Conservation (phyloP, 2,329 filamentous ascomycete genomes). For the Botrytis aclada region DNA sequence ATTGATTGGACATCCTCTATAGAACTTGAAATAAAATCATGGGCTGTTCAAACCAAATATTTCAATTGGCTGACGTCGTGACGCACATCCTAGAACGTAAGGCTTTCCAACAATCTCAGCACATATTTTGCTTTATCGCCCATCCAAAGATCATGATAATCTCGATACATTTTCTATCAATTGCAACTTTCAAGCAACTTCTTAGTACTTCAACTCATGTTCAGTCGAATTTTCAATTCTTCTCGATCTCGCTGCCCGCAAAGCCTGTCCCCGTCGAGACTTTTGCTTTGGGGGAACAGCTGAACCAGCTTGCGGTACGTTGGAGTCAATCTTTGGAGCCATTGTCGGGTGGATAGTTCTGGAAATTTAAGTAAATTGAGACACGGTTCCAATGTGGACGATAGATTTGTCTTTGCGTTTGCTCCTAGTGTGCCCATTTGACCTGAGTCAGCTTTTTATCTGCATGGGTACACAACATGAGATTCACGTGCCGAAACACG, state of each 20-base stretch:
- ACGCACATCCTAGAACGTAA: background rate
- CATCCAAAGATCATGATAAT: background rate
- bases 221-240: background rate
- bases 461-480: background rate
- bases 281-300: background rate
- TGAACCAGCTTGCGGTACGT: background rate
- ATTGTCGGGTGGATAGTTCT: background rate
- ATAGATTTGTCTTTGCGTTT: background rate
- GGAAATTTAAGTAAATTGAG: fast-evolving
- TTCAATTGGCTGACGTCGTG: background rate
- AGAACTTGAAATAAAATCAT: background rate
- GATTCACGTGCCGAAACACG: background rate
- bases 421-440: background rate
- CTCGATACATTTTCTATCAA: background rate
- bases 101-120: background rate
- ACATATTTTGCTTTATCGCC: background rate
- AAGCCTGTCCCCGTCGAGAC: background rate
- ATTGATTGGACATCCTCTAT: background rate
- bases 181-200: background rate
- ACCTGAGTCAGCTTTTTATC: background rate
- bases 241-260: background rate
- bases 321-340: background rate
- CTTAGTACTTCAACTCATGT: no score
- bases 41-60: background rate
- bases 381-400: background rate